Base-by-base conservation (phyloP, 805 yeast genomes). In the Cyberlindnera bimundalis region DNA sequence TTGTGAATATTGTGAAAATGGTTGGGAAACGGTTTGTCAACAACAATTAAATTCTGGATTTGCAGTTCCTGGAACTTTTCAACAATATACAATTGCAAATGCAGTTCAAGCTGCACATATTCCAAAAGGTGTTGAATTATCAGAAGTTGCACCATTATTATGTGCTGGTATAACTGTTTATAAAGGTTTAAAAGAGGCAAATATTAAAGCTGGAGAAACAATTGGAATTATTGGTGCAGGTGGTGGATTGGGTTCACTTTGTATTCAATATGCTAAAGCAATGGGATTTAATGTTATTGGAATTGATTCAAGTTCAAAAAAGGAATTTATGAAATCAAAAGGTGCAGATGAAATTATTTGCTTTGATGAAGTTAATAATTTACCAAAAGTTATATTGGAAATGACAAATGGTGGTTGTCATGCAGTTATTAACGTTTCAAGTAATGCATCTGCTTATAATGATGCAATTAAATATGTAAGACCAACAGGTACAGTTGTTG, bases 151-250 rank as follows among this genome's bases (percentile, higher is more conserved):
- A 5, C 95, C 95, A 49, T 74, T 85, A 56, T 73, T 85, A 54
- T 85, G 95, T 69, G 95, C 93, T 18, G 95, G 95, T 62, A 74
- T 85, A 65, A 86, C 95, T 25, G 91, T 82, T 35, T 85, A 85
- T 79, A 84, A 83, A 71, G 95, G 90, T 20, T 68, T 85, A 61
- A 84, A 84, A 71, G 79, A 83, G 33, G 83, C 91, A 24, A 71
- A 73, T 35, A 67, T 79, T 53, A 58, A 48, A 40, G 74, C 84
- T 38, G 87, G 87, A 46, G 73, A 81, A 48, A 80, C 84, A 84
- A 76, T 81, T 36, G 79, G 81, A 45, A 65, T 81, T 52, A 72
- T 81, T 46, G 88, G 88, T 60, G 86, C 86, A 37, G 84, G 79
- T 52, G 85, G 87, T 57, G 87, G 87, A 45, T 74, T 81, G 52